Evolutionary conservation across 228 moss, liverwort and hornwort species (phyloP).

Genomic region (Sphagnum magellanicum): DNA sequence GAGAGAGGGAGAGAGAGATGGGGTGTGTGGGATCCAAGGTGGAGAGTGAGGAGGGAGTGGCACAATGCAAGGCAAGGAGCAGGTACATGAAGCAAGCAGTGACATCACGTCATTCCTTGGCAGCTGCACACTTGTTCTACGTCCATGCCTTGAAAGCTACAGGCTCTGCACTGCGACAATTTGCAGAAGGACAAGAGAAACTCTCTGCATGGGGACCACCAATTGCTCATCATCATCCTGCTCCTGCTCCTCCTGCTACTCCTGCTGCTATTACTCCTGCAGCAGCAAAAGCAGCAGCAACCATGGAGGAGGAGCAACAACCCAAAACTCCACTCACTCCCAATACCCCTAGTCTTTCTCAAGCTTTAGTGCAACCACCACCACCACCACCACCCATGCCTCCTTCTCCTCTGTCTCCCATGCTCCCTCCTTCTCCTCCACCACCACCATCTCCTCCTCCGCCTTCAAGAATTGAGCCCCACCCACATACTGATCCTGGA

Average conservation of each 20-base stretch:
- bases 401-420: slow-evolving; percentile 12
- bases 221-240: not conserved
- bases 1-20: slow-evolving; percentile 16
- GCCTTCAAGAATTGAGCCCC: slow-evolving; percentile 34
- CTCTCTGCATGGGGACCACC: slow-evolving; percentile 22
- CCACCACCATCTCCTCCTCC: slow-evolving; percentile 15
- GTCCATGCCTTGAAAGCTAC: slow-evolving; percentile 46
- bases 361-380: no score
- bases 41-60: slow-evolving; percentile 72
- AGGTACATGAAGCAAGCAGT: slow-evolving; percentile 67
- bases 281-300: no score
- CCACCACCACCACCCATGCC: slow-evolving; percentile 3
- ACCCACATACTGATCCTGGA: slow-evolving; percentile 21
- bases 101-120: slow-evolving; percentile 54
- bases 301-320: no score
- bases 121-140: slow-evolving; percentile 56
- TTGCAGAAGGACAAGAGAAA: slow-evolving; percentile 57
- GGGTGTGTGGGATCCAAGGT: slow-evolving; percentile 78
- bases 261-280: no score
- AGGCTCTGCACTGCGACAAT: slow-evolving; percentile 68
- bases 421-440: slow-evolving; percentile 12
- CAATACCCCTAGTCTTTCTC: no score
- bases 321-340: no score
- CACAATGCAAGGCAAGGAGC: slow-evolving; percentile 72
- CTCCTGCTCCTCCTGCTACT: not conserved